A percentile compares a stretch with the other conserved stretches of the same genome.
phyloP scores from a whole-genome alignment of 495 filamentous ascomycete genomes.

The Penicillium daleae region DNA sequence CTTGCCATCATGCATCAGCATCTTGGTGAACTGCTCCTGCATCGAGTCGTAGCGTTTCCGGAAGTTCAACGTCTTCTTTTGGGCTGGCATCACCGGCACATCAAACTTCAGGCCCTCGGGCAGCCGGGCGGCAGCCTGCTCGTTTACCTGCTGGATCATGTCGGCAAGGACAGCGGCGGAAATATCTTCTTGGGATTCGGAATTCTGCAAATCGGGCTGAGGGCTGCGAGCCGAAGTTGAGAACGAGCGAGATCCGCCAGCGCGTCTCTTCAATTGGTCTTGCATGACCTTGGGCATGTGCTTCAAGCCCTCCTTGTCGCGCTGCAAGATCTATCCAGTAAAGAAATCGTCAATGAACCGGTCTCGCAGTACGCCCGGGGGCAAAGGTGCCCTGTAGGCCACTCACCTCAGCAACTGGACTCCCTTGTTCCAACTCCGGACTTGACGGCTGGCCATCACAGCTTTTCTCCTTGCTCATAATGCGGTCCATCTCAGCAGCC shows the following conservation, averaged over 20 bases:
- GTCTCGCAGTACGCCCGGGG: not conserved
- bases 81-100: conserved; percentile 65
- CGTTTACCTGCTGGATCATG: conserved; percentile 44
- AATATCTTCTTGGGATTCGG: conserved; percentile 25
- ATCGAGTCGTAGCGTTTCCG: conserved; percentile 81
- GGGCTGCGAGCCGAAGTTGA: conserved; percentile 56
- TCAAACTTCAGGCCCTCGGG: conserved; percentile 71
- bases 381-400: not conserved
- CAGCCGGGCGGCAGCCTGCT: conserved; percentile 33
- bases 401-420: conserved; percentile 66
- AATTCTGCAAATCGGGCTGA: conserved; percentile 32
- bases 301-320: conserved; percentile 62
- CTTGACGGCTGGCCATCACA: conserved; percentile 51
- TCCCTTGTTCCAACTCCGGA: conserved; percentile 68
- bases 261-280: conserved; percentile 50
- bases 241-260: conserved; percentile 57
- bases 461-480: conserved; percentile 50
- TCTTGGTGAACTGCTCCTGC: conserved; percentile 81
- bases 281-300: conserved; percentile 72
- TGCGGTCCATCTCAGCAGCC: conserved; percentile 58
- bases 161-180: conserved; percentile 41
- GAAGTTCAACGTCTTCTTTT: conserved; percentile 57
- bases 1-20: conserved; percentile 90
- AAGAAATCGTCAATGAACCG: conserved; percentile 1
- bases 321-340: conserved; percentile 60